phyloP scores from a whole-genome alignment of 768 basidiomycete species.

The Krasilnikovozyma curviuscula region DNA sequence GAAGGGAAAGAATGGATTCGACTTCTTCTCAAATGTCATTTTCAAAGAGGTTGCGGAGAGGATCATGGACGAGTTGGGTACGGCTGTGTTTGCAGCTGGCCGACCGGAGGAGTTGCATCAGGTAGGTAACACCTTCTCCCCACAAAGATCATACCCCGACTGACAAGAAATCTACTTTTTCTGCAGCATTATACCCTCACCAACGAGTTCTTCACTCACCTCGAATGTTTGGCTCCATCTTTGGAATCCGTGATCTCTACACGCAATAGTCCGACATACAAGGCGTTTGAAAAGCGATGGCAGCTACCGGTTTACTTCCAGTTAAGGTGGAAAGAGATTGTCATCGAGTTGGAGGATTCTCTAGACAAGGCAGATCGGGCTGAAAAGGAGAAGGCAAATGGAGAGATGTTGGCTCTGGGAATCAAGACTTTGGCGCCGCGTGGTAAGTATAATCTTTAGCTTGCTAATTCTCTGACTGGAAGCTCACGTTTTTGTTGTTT shows the following conservation, averaged over 20 bases:
- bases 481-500: not conserved
- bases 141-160: not conserved
- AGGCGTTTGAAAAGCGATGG: slow-evolving; percentile 66
- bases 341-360: slow-evolving; percentile 50
- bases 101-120: slow-evolving; percentile 74
- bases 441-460: not conserved
- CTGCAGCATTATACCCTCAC: slow-evolving; percentile 65
- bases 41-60: slow-evolving; percentile 68
- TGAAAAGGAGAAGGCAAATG: not conserved
- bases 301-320: slow-evolving; percentile 95
- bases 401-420: not conserved
- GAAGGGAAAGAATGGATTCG: slow-evolving; percentile 35
- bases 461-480: not conserved
- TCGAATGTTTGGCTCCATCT: slow-evolving; percentile 70
- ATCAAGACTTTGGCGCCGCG: not conserved
- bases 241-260: slow-evolving; percentile 47
- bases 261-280: slow-evolving; percentile 50
- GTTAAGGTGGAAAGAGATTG: slow-evolving; percentile 87
- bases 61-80: slow-evolving; percentile 68
- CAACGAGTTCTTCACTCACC: slow-evolving; percentile 55
- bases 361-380: slow-evolving; percentile 25
- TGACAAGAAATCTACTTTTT: not conserved
- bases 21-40: slow-evolving; percentile 69
- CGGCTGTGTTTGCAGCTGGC: slow-evolving; percentile 71
- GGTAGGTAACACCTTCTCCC: slow-evolving; percentile 31